phyloP scores from a whole-genome alignment of 2,329 filamentous ascomycete species.

The Cladosporium sp. region DNA sequence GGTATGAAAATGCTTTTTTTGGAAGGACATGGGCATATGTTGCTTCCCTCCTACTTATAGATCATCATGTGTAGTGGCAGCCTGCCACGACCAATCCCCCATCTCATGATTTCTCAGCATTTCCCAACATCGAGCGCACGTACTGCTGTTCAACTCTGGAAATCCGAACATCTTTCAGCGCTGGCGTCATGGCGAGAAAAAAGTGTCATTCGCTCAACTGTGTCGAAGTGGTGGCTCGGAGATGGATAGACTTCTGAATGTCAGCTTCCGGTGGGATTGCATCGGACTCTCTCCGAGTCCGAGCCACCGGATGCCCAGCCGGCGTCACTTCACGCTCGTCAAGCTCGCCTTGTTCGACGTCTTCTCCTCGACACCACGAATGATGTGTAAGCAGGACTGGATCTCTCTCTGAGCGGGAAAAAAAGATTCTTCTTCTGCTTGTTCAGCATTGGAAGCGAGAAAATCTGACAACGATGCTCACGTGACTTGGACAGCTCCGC shows the following conservation, averaged over 20 bases:
- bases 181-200: background rate
- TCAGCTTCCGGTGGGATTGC: background rate
- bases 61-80: background rate
- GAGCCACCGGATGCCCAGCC: background rate
- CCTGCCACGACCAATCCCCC: background rate
- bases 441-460: too few species aligned
- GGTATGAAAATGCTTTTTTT: background rate
- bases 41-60: background rate
- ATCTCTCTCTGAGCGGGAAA: too few species aligned
- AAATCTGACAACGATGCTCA: too few species aligned
- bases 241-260: background rate
- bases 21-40: background rate
- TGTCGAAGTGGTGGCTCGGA: background rate
- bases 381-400: too few species aligned
- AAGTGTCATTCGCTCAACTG: background rate
- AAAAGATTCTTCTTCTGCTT: too few species aligned
- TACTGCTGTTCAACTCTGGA: background rate
- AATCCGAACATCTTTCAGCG: background rate
- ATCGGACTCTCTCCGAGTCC: background rate
- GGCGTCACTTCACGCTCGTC: too few species aligned
- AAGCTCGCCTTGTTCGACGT: too few species aligned
- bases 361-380: too few species aligned
- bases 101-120: background rate
- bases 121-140: background rate
- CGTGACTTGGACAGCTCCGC: too few species aligned